A percentile compares a stretch with the other conserved stretches of the same genome.
Conservation (phyloP, 192 early-diverging fungal species). For the Entomortierella beljakovae region DNA sequence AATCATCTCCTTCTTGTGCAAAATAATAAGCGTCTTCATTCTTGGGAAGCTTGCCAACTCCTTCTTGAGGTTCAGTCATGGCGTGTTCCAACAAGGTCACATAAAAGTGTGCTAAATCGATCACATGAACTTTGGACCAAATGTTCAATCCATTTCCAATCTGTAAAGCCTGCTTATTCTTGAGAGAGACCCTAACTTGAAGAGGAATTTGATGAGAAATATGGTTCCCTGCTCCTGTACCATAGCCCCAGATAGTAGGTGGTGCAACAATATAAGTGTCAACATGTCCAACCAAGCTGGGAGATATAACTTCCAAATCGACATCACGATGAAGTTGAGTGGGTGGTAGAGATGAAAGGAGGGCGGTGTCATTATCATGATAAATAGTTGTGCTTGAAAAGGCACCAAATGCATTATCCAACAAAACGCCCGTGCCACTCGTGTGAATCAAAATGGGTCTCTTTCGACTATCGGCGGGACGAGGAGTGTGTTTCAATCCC, state of each 20-base stretch:
- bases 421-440: slow-evolving; percentile 38
- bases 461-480: slow-evolving; percentile 2
- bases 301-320: slow-evolving; percentile 25
- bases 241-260: slow-evolving; percentile 31
- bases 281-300: slow-evolving; percentile 10
- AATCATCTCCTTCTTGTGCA: slow-evolving; percentile 26
- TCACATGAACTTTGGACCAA: slow-evolving; percentile 43
- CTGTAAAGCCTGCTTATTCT: slow-evolving; percentile 23
- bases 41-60: slow-evolving; percentile 21
- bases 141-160: slow-evolving; percentile 26
- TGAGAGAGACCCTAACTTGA: slow-evolving; percentile 10
- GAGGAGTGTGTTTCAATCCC: slow-evolving; percentile 16
- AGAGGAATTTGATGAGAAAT: slow-evolving; percentile 43
- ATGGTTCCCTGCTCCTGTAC: slow-evolving; percentile 33
- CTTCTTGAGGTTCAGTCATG: slow-evolving; percentile 35
- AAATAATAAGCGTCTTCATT: slow-evolving; percentile 49
- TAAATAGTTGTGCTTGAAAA: slow-evolving; percentile 17
- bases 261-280: slow-evolving; percentile 51
- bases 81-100: slow-evolving; percentile 30
- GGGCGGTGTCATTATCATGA: slow-evolving; percentile 28
- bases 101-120: slow-evolving; percentile 39
- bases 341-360: slow-evolving; percentile 4
- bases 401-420: slow-evolving; percentile 18
- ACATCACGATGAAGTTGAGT: slow-evolving; percentile 35
- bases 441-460: slow-evolving; percentile 50